A percentile compares a stretch with the other conserved stretches of the same genome.
These are phyloP conservation scores for Polygonum maritimum DNA, from an alignment of 148 eudicot species.

Conservation along the genomic window DNA sequence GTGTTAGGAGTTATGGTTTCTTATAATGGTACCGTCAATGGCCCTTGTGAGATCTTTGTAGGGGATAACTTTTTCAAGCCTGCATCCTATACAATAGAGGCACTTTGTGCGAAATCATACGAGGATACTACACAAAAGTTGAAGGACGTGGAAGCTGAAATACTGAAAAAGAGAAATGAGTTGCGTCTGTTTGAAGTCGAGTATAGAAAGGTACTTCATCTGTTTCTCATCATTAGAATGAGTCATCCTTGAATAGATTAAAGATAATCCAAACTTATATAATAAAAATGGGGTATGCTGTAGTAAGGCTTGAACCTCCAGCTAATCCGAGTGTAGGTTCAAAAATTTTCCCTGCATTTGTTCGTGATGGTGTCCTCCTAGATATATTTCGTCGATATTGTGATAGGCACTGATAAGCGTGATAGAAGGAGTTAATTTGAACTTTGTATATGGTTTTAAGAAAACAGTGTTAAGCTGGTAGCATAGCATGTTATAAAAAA, in stretches of 20 bases:
- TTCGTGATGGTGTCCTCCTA: not conserved
- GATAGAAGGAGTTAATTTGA: not conserved
- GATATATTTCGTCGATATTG: not conserved
- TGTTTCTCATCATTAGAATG: too few species aligned
- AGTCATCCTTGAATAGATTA: too few species aligned
- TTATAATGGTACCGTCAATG: not conserved
- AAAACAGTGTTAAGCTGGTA: not conserved
- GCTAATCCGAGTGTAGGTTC: too few species aligned
- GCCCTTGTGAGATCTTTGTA: slow-evolving; percentile 18
- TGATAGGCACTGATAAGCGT: not conserved
- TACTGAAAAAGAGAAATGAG: slow-evolving; percentile 64
- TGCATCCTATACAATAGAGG: slow-evolving; percentile 82
- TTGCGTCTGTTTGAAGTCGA: slow-evolving; percentile 92
- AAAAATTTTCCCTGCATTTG: too few species aligned
- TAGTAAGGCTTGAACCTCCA: too few species aligned
- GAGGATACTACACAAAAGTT: slow-evolving; percentile 57
- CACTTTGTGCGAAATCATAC: slow-evolving; percentile 74
- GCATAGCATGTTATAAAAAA: too few species aligned
- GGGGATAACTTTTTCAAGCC: slow-evolving; percentile 98
- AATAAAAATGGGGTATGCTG: too few species aligned
- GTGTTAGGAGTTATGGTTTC: not conserved
- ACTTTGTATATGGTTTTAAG: not conserved
- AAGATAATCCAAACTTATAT: too few species aligned
- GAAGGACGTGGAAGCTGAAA: slow-evolving; percentile 63
- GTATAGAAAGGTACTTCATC: slow-evolving; percentile 64